A percentile compares a stretch with the other conserved stretches of the same genome.
Conservation (phyloP, 2,329 filamentous ascomycete genomes). For the Rhinocladiella mackenziei region DNA sequence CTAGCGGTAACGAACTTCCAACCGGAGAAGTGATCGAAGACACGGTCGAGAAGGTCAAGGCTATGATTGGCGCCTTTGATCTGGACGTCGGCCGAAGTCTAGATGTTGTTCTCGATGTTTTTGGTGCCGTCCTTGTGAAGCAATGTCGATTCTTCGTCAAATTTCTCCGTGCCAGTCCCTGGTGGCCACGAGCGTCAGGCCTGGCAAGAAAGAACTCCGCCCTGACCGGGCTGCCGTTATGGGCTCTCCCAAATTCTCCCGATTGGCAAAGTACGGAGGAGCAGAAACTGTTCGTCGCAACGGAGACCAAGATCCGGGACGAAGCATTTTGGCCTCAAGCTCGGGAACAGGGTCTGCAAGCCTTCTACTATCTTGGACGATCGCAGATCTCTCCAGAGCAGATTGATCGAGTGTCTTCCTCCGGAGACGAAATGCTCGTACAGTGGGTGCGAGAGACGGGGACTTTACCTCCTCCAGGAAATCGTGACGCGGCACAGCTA, state of each 20-base stretch:
- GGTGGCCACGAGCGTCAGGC: constrained; percentile 73
- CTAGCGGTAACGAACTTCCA: constrained; percentile 69
- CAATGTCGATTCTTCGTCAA: constrained; percentile 94
- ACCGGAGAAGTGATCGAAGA: constrained; percentile 72
- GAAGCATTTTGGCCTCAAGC: constrained; percentile 74
- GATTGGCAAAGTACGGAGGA: constrained; percentile 63
- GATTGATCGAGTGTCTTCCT: constrained; percentile 35
- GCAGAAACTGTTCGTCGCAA: constrained; percentile 58
- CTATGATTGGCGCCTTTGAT: constrained; percentile 93
- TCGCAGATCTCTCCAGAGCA: constrained; percentile 61
- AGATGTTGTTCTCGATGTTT: constrained; percentile 91
- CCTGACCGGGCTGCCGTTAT: constrained; percentile 67
- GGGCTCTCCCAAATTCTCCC: constrained; percentile 71
- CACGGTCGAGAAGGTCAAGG: constrained; percentile 88
- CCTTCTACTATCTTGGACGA: constrained; percentile 85
- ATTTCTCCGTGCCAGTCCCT: constrained; percentile 83
- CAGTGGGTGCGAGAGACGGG: constrained; percentile 78
- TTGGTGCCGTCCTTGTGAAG: constrained; percentile 87
- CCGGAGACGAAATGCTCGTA: constrained; percentile 55
- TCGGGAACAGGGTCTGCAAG: constrained; percentile 69
- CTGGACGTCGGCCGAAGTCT: constrained; percentile 91
- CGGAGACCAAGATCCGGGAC: constrained; percentile 64
- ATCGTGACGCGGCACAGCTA: constrained; percentile 86
- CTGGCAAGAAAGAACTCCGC: constrained; percentile 1
- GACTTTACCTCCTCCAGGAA: constrained; percentile 78